Conservation (phyloP, 768 basidiomycete species). For the Termitomyces sp. region DNA sequence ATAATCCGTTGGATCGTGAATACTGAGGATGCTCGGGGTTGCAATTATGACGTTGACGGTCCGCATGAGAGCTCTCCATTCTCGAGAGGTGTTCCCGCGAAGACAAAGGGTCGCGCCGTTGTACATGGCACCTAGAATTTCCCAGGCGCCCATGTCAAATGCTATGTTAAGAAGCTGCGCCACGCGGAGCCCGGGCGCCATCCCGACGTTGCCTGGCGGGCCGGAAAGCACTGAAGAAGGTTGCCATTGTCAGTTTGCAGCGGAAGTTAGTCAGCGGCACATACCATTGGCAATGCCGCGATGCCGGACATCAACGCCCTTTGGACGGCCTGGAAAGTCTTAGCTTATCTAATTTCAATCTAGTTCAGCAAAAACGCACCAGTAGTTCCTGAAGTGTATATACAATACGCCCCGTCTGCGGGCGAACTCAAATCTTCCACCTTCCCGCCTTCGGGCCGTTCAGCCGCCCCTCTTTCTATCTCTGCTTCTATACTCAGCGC, state of each 20-base stretch:
- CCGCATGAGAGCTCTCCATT: conserved; percentile 45
- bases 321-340: conserved; percentile 50
- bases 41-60: conserved; percentile 48
- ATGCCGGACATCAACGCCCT: conserved; percentile 58
- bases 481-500: conserved; percentile 27
- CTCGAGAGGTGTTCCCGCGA: conserved; percentile 42
- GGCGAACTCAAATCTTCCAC: conserved; percentile 31
- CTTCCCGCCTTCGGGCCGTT: conserved; percentile 23
- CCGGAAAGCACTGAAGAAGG: conserved; percentile 25
- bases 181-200: conserved; percentile 50
- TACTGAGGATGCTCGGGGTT: conserved; percentile 44
- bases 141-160: conserved; percentile 68
- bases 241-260: not conserved
- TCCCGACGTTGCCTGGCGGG: conserved; percentile 51
- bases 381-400: conserved; percentile 53
- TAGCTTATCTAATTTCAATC: not conserved
- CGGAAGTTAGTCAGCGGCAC: not conserved
- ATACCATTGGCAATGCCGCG: conserved; percentile 52
- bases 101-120: conserved; percentile 50
- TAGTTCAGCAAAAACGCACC: not conserved
- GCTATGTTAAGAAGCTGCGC: conserved; percentile 59
- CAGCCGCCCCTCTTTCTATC: conserved; percentile 22
- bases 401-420: conserved; percentile 47
- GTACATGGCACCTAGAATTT: conserved; percentile 43
- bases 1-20: conserved; percentile 44